These are phyloP conservation scores for Trichoderma sp. DNA, from an alignment of 2,329 filamentous ascomycete species.

Conservation along the genomic window DNA sequence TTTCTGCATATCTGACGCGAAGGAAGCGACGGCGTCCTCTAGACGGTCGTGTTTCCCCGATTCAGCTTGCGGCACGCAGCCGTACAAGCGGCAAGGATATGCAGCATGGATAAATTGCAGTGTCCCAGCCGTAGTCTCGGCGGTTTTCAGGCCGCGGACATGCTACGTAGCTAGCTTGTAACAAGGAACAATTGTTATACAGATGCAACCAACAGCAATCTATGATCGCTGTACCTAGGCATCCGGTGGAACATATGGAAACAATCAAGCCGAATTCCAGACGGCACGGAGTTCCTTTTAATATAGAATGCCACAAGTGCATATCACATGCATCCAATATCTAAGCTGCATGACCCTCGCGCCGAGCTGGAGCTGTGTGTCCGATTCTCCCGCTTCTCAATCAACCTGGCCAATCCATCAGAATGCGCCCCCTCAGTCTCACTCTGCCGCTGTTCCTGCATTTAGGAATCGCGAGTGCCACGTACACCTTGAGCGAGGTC, in stretches of 20 bases:
- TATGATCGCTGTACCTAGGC: background rate
- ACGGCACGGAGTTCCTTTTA: background rate
- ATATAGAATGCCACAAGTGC: background rate
- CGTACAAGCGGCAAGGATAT: background rate
- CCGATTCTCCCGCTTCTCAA: background rate
- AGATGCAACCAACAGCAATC: background rate
- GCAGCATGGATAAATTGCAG: background rate
- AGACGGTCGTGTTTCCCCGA: background rate
- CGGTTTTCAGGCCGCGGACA: background rate
- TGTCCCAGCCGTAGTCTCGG: background rate
- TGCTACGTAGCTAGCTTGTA: background rate
- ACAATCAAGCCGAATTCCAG: background rate
- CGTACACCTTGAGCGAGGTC: constrained; percentile 16
- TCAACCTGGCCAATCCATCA: background rate
- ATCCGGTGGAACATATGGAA: background rate
- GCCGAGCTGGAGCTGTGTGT: background rate
- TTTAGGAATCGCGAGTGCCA: background rate
- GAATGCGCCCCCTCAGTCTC: background rate
- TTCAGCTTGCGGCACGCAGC: background rate
- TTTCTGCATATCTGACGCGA: background rate
- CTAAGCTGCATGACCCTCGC: background rate
- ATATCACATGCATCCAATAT: background rate
- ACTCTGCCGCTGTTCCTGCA: background rate
- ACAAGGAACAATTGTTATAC: background rate
- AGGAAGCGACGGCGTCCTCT: background rate